phyloP scores from a whole-genome alignment of 2,329 filamentous ascomycete genomes.

The Fusarium albosuccineum region DNA sequence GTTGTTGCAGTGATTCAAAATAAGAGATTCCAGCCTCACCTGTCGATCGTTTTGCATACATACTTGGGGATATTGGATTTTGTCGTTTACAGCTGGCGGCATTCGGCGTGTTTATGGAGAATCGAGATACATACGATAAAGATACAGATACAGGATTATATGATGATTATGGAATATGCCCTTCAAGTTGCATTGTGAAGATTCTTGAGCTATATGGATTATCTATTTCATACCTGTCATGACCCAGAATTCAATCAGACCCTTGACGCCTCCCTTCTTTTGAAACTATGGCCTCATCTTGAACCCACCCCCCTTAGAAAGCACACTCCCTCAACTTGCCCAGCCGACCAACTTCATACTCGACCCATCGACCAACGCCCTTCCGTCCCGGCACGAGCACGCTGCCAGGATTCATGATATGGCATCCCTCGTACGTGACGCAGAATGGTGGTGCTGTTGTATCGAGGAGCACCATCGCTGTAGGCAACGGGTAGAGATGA shows the following conservation, averaged over 20 bases:
- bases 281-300: background rate
- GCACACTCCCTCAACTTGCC: conserved; percentile 74
- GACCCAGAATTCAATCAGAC: conserved; percentile 10
- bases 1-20: conserved; percentile 62
- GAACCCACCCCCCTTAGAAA: conserved; percentile 55
- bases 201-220: conserved; percentile 6
- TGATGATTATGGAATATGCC: conserved; percentile 3
- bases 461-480: conserved; percentile 85
- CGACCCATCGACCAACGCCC: conserved; percentile 83
- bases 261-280: conserved; percentile 20
- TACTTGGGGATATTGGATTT: conserved; percentile 3
- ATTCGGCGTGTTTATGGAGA: conserved; percentile 3
- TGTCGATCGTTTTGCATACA: conserved; percentile 20
- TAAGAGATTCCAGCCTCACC: background rate
- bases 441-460: conserved; percentile 84
- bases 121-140: background rate
- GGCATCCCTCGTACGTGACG: conserved; percentile 93
- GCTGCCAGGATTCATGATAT: conserved; percentile 92
- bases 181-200: background rate
- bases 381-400: conserved; percentile 78
- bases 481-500: conserved; percentile 89
- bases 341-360: conserved; percentile 79
- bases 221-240: conserved; percentile 31
- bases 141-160: conserved; percentile 6
- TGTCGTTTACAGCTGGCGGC: background rate